phyloP scores from a whole-genome alignment of 192 early-diverging fungal genomes.

The Rhizophagus clarus region DNA sequence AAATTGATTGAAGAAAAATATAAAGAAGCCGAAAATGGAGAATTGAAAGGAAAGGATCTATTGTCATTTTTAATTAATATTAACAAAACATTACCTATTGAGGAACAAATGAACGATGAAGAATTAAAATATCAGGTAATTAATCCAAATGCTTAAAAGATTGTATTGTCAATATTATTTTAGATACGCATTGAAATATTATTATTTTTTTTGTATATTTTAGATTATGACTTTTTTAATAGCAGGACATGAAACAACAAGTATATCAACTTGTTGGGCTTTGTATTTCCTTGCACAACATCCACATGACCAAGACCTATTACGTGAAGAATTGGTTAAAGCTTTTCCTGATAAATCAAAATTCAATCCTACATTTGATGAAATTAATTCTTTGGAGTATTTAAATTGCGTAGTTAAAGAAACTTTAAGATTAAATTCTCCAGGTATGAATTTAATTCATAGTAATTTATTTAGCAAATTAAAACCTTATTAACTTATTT shows the following conservation, averaged over 20 bases:
- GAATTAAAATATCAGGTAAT: constrained; percentile 48
- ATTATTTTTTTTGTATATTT: constrained; percentile 18
- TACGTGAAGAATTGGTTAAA: constrained; percentile 51
- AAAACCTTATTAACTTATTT: no score
- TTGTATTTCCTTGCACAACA: constrained; percentile 56
- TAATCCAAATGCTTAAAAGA: constrained; percentile 10
- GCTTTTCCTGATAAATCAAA: constrained; percentile 47
- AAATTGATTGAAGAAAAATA: constrained; percentile 42
- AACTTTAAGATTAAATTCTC: constrained; percentile 50
- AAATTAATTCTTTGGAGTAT: constrained; percentile 49
- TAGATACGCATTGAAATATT: no score
- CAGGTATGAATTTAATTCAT: constrained; percentile 21
- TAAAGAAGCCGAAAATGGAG: constrained; percentile 23
- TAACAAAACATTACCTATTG: constrained; percentile 42
- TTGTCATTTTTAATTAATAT: constrained; percentile 46
- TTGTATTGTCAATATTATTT: no score
- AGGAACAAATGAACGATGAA: constrained; percentile 41
- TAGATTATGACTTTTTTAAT: constrained; percentile 6
- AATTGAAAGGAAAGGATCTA: constrained; percentile 42
- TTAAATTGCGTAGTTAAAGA: constrained; percentile 58
- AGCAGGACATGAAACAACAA: constrained; percentile 64
- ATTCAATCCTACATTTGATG: constrained; percentile 45
- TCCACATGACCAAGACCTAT: constrained; percentile 42
- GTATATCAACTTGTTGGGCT: constrained; percentile 50
- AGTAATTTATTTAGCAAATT: no score